Evolutionary conservation across 176 grass and related monocot species (phyloP).

Genomic region (Musa acuminata): DNA sequence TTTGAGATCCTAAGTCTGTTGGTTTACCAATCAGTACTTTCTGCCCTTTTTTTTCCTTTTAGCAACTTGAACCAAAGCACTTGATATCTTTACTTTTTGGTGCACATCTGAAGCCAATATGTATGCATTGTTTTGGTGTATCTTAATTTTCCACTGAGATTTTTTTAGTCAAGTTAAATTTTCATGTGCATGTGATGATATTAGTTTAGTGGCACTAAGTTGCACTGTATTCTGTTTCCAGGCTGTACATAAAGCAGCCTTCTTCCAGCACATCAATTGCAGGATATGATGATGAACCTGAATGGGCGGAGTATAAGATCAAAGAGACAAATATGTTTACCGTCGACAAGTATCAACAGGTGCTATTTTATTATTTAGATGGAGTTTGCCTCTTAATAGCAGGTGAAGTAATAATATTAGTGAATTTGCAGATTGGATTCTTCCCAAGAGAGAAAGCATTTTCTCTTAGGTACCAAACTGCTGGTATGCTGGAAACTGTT

Average conservation of each 20-base stretch:
- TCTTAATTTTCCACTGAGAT: not conserved
- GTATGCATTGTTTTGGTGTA: not conserved
- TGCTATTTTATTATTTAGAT: constrained; percentile 17
- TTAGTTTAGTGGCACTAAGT: not conserved
- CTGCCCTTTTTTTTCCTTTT: not conserved
- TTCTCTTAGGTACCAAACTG: constrained; percentile 82
- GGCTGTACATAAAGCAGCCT: constrained; percentile 85
- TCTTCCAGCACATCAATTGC: constrained; percentile 47
- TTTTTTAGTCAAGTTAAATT: not conserved
- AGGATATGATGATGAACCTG: constrained; percentile 49
- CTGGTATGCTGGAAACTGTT: constrained; percentile 81
- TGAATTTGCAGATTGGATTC: constrained; percentile 77
- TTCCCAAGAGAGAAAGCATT: constrained; percentile 72
- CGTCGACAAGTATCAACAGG: constrained; percentile 95
- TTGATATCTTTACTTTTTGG: not conserved
- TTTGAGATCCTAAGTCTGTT: not conserved
- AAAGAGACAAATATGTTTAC: constrained; percentile 95
- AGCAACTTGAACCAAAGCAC: not conserved
- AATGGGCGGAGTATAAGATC: constrained; percentile 96
- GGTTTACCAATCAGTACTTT: not conserved
- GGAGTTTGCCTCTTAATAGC: not conserved
- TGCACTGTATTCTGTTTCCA: constrained; percentile 25
- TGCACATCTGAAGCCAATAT: not conserved
- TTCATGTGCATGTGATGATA: not conserved
- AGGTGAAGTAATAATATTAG: constrained; percentile 13